Evolutionary conservation across 371 early-diverging fungal species (phyloP).

Genomic region (Massospora cicadina): DNA sequence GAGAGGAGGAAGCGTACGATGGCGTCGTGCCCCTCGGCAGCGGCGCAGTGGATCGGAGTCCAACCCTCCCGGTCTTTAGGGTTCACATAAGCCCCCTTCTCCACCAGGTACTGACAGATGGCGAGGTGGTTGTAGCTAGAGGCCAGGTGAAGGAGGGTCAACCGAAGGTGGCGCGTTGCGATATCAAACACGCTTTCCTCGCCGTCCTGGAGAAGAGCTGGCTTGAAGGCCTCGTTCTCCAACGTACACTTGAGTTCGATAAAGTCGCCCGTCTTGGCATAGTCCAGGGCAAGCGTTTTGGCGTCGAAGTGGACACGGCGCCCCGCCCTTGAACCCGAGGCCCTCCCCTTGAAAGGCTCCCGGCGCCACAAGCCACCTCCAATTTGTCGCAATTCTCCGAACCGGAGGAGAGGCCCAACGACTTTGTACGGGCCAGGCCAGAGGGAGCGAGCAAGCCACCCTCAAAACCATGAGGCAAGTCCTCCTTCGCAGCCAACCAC

Average conservation of each 20-base stretch:
- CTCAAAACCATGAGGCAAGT: neutral
- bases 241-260: constrained; percentile 13
- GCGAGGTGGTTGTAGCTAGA: constrained; percentile 30
- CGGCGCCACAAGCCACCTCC: too few species aligned
- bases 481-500: neutral
- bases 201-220: constrained; percentile 2
- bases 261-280: constrained; percentile 20
- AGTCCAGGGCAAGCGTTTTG: constrained; percentile 17
- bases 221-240: constrained; percentile 14
- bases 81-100: constrained; percentile 23
- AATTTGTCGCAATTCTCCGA: neutral
- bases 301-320: constrained; percentile 21
- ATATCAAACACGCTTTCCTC: constrained; percentile 15
- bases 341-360: neutral
- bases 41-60: constrained; percentile 49
- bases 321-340: neutral
- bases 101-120: constrained; percentile 24
- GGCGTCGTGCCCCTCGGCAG: constrained; percentile 33
- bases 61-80: constrained; percentile 31
- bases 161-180: constrained; percentile 20
- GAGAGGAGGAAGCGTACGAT: constrained; percentile 22
- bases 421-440: neutral
- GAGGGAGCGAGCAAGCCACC: neutral
- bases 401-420: neutral
- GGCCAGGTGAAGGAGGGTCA: constrained; percentile 34